Evolutionary conservation across 805 yeast genomes (phyloP), one percentile per base, ranked within the genome.

Genomic region (Zygoascus bituminiphila): DNA sequence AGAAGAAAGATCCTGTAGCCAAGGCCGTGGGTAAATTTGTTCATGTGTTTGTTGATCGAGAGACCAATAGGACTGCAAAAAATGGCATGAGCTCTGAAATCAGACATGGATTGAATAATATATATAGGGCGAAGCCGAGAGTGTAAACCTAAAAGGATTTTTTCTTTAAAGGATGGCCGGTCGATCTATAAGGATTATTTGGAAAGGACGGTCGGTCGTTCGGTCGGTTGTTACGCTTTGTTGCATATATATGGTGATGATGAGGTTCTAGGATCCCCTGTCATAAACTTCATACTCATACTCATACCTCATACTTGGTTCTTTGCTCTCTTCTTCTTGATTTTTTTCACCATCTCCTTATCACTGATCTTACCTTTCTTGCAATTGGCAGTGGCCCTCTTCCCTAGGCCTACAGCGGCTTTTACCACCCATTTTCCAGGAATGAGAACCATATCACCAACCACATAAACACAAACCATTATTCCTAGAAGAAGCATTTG

Each of bases 21-120:
- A 56, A 55, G 23, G 64, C 64, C 7, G 52, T 59, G 10, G 64
- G 63, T 22, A 33, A 52, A 14, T 52, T 56, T 48, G 60, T 56
- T 5, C 63, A 57, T 46, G 64, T 61, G 2, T 61, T 59, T 48
- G 60, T 61, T 14, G 59, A 59, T 38, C 22, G 22, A 15, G 40
- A 20, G 22, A 36, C 20, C 3, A 20, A 36, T 17, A 15, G 15
- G 40, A 15, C 20, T 20, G 22, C 20, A 3, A 4, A 12, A 20
- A 12, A 3, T 36, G 22, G 22, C 15, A 36, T 36, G 40, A 12
- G 14, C 40, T 4, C 20, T 5, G 40, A 36, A 15, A 36, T 36
- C 15, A 36, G 40, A 17, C 40, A 36, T 15, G 40, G 22, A 36
- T 17, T 15, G 15, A 10, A 36, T 36, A 20, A 12, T 36, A 29